Percentiles rank a stretch among this genome's conserved stretches.
Conservation (phyloP, 495 filamentous ascomycete genomes). For the Neurospora sp. region DNA sequence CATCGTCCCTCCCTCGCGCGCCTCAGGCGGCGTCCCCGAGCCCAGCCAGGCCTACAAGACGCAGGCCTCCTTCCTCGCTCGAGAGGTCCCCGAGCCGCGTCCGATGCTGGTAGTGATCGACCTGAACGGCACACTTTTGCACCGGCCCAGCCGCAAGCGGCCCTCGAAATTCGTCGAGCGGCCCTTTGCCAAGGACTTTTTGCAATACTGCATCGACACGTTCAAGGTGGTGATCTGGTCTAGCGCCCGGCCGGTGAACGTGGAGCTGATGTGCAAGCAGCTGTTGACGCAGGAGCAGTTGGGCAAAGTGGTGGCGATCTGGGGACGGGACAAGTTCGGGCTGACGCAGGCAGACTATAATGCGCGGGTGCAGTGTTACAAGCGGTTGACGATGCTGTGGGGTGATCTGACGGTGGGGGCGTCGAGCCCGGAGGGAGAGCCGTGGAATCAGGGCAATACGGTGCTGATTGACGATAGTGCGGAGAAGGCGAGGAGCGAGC, state of each 20-base stretch:
- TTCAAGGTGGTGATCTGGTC: slow-evolving; percentile 88
- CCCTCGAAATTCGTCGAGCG: slow-evolving; percentile 50
- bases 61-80: slow-evolving; percentile 14
- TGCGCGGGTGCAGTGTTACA: slow-evolving; percentile 76
- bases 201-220: slow-evolving; percentile 52
- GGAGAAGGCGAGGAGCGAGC: slow-evolving; percentile 72
- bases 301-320: slow-evolving; percentile 51
- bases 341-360: slow-evolving; percentile 54
- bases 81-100: slow-evolving; percentile 16
- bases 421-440: slow-evolving; percentile 27
- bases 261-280: slow-evolving; percentile 47
- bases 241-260: slow-evolving; percentile 63
- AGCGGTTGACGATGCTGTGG: slow-evolving; percentile 70
- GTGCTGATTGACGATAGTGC: slow-evolving; percentile 77
- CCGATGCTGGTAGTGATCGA: slow-evolving; percentile 75
- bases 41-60: slow-evolving; percentile 33
- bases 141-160: slow-evolving; percentile 43
- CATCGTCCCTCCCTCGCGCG: slow-evolving; percentile 24
- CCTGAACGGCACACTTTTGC: slow-evolving; percentile 82
- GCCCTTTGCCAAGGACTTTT: slow-evolving; percentile 53
- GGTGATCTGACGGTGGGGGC: slow-evolving; percentile 37
- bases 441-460: slow-evolving; percentile 79
- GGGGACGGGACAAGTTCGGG: slow-evolving; percentile 72
- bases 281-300: slow-evolving; percentile 38
- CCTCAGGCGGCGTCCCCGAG: slow-evolving; percentile 40